Evolutionary conservation across 148 eudicot genomes (phyloP), one percentile per base, ranked within the genome.

Genomic region (Nepenthes mirabilis): DNA sequence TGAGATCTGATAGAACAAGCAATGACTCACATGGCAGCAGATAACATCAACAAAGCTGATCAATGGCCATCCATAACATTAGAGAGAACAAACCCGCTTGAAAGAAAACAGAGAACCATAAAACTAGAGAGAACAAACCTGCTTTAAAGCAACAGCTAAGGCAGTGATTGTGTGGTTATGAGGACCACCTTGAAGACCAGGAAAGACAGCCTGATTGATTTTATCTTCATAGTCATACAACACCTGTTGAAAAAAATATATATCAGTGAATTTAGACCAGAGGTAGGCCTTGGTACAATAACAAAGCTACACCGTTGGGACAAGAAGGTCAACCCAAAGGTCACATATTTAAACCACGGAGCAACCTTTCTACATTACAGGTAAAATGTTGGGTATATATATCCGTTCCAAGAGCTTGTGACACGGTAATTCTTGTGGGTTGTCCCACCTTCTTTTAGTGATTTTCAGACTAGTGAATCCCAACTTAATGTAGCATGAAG

Each of bases 141-240:
- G 99, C 65, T 93, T 93, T 43, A 93, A 58, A 53, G 99, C 96
- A 61, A 93, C 99, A 52, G 99, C 99, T 71, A 93, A 81, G 58
- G 78, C 99, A 61, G 99, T 75, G 58, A 93, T 93, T 13, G 99
- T 93, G 75, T 93, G 99, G 64, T 93, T 93, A 71, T 88, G 99
- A 12, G 99, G 99, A 57, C 99, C 99, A 33, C 99, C 99, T 71
- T 93, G 99, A 70, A 93, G 96, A 61, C 99, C 99, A 56, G 99
- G 99, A 63, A 93, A 93, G 48, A 93, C 99, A 52, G 99, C 96
- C 83, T 80, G 87, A 45, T 93, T 93, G 68, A 93, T 88, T 76
- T 80, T 93, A 64, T 93, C 99, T 75, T 93, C 99, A 63, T 66
- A 93, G 68, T 88, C 96, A 75, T 93, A 93, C 77, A 88, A 47